Evolutionary conservation across 306 rosid genomes (phyloP).

Genomic region (Cucumis sativus): DNA sequence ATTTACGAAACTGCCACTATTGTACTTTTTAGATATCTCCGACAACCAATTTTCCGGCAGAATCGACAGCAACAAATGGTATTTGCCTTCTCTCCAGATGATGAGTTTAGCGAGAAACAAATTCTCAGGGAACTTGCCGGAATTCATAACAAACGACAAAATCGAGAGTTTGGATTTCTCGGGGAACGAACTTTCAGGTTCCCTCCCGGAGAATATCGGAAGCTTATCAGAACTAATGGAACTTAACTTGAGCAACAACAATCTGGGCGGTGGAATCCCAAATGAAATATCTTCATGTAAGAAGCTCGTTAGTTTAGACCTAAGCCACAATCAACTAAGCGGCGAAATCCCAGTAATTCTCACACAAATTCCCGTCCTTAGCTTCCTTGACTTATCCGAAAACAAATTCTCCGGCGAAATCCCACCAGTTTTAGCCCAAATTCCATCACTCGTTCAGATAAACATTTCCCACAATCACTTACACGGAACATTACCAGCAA

Average conservation of each 20-base stretch:
- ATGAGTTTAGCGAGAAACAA: slow-evolving; percentile 52
- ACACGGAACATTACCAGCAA: slow-evolving; percentile 58
- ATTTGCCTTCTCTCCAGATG: slow-evolving; percentile 66
- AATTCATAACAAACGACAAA: slow-evolving; percentile 33
- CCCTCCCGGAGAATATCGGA: slow-evolving; percentile 19
- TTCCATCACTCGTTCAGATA: slow-evolving; percentile 60
- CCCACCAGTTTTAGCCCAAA: slow-evolving; percentile 37
- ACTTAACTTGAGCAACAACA: slow-evolving; percentile 52
- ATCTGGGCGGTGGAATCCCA: slow-evolving; percentile 48
- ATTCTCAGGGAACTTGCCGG: slow-evolving; percentile 53
- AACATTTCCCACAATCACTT: slow-evolving; percentile 69
- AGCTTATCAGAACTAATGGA: slow-evolving; percentile 35
- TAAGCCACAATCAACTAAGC: slow-evolving; percentile 41
- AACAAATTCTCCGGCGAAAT: slow-evolving; percentile 67
- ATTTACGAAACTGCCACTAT: slow-evolving; percentile 32
- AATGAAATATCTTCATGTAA: slow-evolving; percentile 34
- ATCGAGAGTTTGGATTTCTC: slow-evolving; percentile 64
- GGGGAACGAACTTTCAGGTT: slow-evolving; percentile 41
- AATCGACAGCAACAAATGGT: slow-evolving; percentile 42
- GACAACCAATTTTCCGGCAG: slow-evolving; percentile 51
- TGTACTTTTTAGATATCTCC: slow-evolving; percentile 73
- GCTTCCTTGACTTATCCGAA: slow-evolving; percentile 60
- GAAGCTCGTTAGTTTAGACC: slow-evolving; percentile 60
- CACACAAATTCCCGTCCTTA: slow-evolving; percentile 57
- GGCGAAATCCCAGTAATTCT: slow-evolving; percentile 49